These are phyloP conservation scores for Hyphopichia khmerensis DNA, from an alignment of 1,139 yeast species.

Conservation along the genomic window DNA sequence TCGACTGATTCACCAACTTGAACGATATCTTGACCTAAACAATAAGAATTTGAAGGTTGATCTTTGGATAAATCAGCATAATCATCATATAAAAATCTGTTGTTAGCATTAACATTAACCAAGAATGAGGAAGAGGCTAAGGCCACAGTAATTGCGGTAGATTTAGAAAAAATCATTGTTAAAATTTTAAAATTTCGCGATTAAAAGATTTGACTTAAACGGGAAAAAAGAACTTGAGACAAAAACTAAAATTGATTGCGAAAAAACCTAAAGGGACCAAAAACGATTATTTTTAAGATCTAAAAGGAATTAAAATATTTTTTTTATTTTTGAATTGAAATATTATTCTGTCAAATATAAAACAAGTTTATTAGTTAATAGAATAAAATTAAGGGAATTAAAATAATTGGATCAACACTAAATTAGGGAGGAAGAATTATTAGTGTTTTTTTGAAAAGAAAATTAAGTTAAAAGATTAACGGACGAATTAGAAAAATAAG, in stretches of 20 bases:
- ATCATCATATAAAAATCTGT: conserved; percentile 7
- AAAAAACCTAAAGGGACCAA: background rate
- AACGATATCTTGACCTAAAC: conserved; percentile 4
- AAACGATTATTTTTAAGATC: background rate
- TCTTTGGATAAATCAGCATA: conserved; percentile 8
- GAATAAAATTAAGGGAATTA: background rate
- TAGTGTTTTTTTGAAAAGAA: too few species aligned
- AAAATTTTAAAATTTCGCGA: background rate
- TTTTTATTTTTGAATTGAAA: too few species aligned
- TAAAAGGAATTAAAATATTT: too few species aligned
- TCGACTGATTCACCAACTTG: conserved; percentile 5
- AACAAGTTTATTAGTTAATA: background rate
- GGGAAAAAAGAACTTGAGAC: background rate
- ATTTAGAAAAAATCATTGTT: conserved; percentile 15
- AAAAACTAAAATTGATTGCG: background rate
- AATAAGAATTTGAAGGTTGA: conserved; percentile 5
- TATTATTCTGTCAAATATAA: background rate
- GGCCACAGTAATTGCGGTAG: conserved; percentile 15
- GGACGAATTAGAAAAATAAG: background rate
- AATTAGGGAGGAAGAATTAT: background rate
- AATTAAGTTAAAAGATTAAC: too few species aligned
- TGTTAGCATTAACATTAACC: conserved; percentile 11
- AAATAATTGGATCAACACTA: background rate
- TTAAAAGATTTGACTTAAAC: background rate
- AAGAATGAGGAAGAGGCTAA: conserved; percentile 15